A percentile compares a stretch with the other conserved stretches of the same genome.
Conservation (phyloP, 495 filamentous ascomycete species). For the Penicillium subrubescens region DNA sequence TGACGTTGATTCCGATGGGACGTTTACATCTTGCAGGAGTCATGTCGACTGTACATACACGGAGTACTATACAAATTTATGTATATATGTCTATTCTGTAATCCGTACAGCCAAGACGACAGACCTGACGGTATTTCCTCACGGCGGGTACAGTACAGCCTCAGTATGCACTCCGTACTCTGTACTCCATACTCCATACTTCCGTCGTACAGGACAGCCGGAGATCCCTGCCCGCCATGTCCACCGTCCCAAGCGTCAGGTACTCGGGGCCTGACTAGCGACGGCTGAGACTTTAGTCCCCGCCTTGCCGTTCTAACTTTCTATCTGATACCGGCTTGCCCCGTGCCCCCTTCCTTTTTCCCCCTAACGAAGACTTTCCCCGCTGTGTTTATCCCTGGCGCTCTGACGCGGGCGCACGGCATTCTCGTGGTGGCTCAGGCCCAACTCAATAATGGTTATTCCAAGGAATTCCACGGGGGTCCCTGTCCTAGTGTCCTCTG, state of each 20-base stretch:
- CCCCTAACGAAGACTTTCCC: background rate
- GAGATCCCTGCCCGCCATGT: constrained; percentile 25
- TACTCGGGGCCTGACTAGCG: constrained; percentile 15
- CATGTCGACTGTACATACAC: background rate
- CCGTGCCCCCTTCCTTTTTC: constrained; percentile 13
- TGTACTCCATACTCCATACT: background rate
- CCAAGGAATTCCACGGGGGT: background rate
- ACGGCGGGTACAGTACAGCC: background rate
- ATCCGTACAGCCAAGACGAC: background rate
- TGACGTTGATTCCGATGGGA: background rate
- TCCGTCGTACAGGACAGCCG: constrained; percentile 14
- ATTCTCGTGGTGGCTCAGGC: background rate
- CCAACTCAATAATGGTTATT: background rate
- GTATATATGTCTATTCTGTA: background rate
- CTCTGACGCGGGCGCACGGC: background rate
- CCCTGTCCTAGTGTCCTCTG: background rate
- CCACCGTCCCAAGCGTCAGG: constrained; percentile 17
- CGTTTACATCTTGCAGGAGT: background rate
- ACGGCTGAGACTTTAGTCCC: constrained; percentile 15
- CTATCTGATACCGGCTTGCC: constrained; percentile 21
- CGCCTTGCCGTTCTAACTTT: constrained; percentile 7
- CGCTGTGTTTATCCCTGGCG: background rate
- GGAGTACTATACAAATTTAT: background rate
- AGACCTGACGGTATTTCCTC: background rate
- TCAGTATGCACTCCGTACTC: background rate